Conservation (phyloP, 441 rosid species). For the Raphanus hybrid region DNA sequence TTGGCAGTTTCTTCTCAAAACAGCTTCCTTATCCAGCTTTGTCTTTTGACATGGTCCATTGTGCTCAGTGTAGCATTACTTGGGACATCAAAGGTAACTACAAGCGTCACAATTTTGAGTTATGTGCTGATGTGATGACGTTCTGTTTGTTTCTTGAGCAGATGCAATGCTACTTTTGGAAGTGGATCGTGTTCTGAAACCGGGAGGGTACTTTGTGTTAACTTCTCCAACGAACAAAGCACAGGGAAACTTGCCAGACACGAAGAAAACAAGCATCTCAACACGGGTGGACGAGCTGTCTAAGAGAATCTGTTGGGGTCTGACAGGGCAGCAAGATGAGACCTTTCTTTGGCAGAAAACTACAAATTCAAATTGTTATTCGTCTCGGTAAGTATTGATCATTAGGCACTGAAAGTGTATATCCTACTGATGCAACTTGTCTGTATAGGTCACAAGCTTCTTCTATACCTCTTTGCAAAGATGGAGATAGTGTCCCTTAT, state of each 20-base stretch:
- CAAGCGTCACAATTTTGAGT: background rate
- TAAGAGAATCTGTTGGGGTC: slow-evolving; percentile 85
- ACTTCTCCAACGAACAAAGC: slow-evolving; percentile 74
- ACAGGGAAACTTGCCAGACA: slow-evolving; percentile 51
- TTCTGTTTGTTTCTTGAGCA: slow-evolving; percentile 42
- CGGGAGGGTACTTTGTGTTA: slow-evolving; percentile 94
- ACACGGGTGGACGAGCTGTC: slow-evolving; percentile 66
- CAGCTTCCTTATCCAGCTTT: slow-evolving; percentile 91
- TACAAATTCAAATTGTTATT: slow-evolving; percentile 59
- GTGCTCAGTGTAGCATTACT: slow-evolving; percentile 88
- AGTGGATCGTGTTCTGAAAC: slow-evolving; percentile 88
- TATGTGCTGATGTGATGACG: slow-evolving; percentile 16
- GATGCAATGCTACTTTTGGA: slow-evolving; percentile 90
- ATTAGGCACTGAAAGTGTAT: background rate
- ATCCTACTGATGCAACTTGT: slow-evolving; percentile 4
- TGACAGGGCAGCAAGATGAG: slow-evolving; percentile 93
- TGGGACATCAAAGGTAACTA: slow-evolving; percentile 88
- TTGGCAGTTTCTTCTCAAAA: slow-evolving; percentile 79
- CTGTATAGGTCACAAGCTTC: slow-evolving; percentile 52
- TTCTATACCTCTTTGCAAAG: slow-evolving; percentile 71
- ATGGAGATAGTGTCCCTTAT: slow-evolving; percentile 64
- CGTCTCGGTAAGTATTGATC: slow-evolving; percentile 63
- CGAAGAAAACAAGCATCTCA: slow-evolving; percentile 59
- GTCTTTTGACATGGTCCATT: slow-evolving; percentile 96
- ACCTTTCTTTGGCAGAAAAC: slow-evolving; percentile 98